phyloP scores from a whole-genome alignment of 176 grass and related monocot species.

The Aegilops umbellulata region DNA sequence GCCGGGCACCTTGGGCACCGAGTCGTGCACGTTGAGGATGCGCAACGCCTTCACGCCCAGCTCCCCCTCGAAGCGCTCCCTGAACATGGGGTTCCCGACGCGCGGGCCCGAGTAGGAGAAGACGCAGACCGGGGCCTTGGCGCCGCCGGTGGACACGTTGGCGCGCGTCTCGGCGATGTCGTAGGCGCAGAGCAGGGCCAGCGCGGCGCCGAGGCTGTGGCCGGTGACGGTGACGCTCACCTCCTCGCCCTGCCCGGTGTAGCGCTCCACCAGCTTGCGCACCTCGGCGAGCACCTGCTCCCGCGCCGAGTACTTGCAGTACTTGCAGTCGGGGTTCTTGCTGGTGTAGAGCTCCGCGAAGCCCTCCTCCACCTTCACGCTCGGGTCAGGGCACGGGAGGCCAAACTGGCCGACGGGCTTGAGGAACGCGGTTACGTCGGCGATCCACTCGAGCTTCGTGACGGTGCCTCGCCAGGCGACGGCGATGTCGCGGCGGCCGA shows the following conservation, averaged over 20 bases:
- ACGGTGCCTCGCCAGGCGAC: constrained; percentile 71
- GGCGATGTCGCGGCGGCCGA: constrained; percentile 64
- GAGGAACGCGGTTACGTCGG: constrained; percentile 42
- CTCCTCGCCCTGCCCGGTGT: constrained; percentile 45
- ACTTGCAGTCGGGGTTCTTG: constrained; percentile 51
- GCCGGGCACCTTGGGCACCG: constrained; percentile 61
- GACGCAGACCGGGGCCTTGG: constrained; percentile 31
- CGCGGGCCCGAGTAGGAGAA: constrained; percentile 66
- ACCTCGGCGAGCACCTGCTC: constrained; percentile 76
- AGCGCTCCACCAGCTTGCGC: constrained; percentile 42
- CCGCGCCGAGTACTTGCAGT: constrained; percentile 61
- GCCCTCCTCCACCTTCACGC: constrained; percentile 49
- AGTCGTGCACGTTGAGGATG: constrained; percentile 61
- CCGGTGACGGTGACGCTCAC: constrained; percentile 70
- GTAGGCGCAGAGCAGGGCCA: constrained; percentile 60
- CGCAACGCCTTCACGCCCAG: constrained; percentile 53
- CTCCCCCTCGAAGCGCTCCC: constrained; percentile 46
- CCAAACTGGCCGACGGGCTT: background rate
- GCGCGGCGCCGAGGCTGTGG: constrained; percentile 69
- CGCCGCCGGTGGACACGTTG: background rate
- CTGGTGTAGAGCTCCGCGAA: constrained; percentile 60
- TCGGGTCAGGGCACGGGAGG: constrained; percentile 46
- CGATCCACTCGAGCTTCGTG: constrained; percentile 65
- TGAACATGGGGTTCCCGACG: constrained; percentile 57
- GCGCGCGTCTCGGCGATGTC: constrained; percentile 58